phyloP scores from a whole-genome alignment of 257 asterid species.

The Echites panduratus region DNA sequence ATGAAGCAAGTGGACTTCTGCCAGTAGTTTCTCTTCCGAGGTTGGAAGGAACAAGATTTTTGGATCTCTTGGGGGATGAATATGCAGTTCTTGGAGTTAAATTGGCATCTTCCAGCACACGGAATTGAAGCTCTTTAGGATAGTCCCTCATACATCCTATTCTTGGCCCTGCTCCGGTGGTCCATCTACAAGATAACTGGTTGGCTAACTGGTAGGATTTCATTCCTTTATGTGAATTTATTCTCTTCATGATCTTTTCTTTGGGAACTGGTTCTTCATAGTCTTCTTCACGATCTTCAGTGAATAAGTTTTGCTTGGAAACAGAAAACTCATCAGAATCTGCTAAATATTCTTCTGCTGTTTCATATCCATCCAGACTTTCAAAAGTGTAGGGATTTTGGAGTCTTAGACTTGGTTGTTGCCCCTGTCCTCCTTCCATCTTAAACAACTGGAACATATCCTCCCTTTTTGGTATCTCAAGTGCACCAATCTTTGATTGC shows the following conservation, averaged over 20 bases:
- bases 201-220: slow-evolving; percentile 71
- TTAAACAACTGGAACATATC: slow-evolving; percentile 34
- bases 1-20: slow-evolving; percentile 31
- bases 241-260: slow-evolving; percentile 60
- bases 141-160: slow-evolving; percentile 88
- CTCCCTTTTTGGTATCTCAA: slow-evolving; percentile 51
- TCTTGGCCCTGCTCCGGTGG: slow-evolving; percentile 93
- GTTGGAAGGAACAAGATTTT: slow-evolving; percentile 18
- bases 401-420: slow-evolving; percentile 17
- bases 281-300: slow-evolving; percentile 33
- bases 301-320: slow-evolving; percentile 58
- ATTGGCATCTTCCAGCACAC: slow-evolving; percentile 60
- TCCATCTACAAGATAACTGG: slow-evolving; percentile 78
- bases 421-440: slow-evolving; percentile 19
- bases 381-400: slow-evolving; percentile 7
- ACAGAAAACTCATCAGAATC: slow-evolving; percentile 55
- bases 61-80: slow-evolving; percentile 33
- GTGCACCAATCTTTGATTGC: slow-evolving; percentile 44
- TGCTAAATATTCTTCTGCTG: slow-evolving; percentile 62
- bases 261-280: slow-evolving; percentile 43
- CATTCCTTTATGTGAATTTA: slow-evolving; percentile 58
- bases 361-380: slow-evolving; percentile 61
- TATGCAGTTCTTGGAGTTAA: slow-evolving; percentile 55
- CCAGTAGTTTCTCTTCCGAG: slow-evolving; percentile 15
- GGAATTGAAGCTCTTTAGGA: slow-evolving; percentile 69